Percentiles rank a stretch among this genome's conserved stretches.
phyloP scores from a whole-genome alignment of 768 basidiomycete species.

The Auricularia heimuer region DNA sequence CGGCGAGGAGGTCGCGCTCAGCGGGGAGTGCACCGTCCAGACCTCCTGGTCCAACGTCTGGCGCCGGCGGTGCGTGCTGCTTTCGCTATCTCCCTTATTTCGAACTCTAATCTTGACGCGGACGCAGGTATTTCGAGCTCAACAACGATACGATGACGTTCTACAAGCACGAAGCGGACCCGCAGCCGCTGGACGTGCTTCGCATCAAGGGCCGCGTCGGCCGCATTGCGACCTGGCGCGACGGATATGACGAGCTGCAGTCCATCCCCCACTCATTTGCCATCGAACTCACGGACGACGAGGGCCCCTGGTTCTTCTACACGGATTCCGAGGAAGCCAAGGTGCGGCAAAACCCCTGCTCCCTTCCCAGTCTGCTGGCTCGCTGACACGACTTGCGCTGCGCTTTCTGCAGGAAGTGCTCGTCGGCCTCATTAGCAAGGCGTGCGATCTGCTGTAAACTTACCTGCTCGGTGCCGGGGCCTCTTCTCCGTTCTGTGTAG shows the following conservation, averaged over 20 bases:
- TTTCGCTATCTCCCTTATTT: too few species aligned
- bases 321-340: slow-evolving; percentile 11
- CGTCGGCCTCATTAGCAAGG: slow-evolving; percentile 2
- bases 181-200: slow-evolving; percentile 24
- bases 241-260: slow-evolving; percentile 58
- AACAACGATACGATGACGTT: slow-evolving; percentile 37
- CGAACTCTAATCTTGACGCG: too few species aligned
- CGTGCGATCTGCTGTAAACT: not conserved
- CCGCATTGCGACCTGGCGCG: slow-evolving; percentile 48
- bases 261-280: slow-evolving; percentile 60
- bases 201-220: slow-evolving; percentile 32
- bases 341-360: not conserved
- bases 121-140: slow-evolving; percentile 39
- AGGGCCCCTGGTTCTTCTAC: slow-evolving; percentile 43
- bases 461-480: too few species aligned
- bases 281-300: slow-evolving; percentile 41
- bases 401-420: not conserved
- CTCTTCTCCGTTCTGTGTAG: too few species aligned
- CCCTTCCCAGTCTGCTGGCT: not conserved
- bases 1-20: slow-evolving; percentile 25
- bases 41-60: slow-evolving; percentile 43
- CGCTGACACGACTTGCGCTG: not conserved
- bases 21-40: slow-evolving; percentile 58
- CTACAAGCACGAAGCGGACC: slow-evolving; percentile 36
- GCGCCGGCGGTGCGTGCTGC: slow-evolving; percentile 36